phyloP scores from a whole-genome alignment of 257 asterid species.

The Knoxia roxburghii region DNA sequence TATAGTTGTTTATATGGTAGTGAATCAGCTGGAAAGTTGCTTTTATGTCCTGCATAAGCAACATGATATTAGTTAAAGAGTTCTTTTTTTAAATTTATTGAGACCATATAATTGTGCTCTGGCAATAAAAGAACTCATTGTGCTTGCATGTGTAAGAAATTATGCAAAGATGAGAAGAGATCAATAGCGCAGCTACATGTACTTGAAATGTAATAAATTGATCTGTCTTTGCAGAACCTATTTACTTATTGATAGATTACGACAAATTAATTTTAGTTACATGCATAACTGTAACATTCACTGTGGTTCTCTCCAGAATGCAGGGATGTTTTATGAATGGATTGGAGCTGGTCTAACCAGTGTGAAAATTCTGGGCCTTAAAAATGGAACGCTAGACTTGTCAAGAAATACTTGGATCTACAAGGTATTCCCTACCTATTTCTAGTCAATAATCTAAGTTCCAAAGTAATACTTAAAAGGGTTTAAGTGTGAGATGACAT shows the following conservation, averaged over 20 bases:
- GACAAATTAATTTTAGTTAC: neutral
- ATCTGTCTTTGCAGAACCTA: neutral
- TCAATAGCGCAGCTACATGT: neutral
- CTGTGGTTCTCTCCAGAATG: slow-evolving; percentile 55
- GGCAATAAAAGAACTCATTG: no score
- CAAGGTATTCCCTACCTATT: slow-evolving; percentile 43
- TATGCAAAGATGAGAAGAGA: no score
- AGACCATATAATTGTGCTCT: no score
- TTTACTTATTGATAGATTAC: neutral
- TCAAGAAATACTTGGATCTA: slow-evolving; percentile 60
- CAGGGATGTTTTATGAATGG: slow-evolving; percentile 87
- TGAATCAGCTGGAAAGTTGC: neutral
- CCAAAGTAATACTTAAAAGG: neutral
- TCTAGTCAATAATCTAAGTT: neutral
- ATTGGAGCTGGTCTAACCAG: slow-evolving; percentile 79
- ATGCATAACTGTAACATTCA: no score
- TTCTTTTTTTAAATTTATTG: no score
- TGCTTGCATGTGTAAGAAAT: no score
- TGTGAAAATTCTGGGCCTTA: slow-evolving; percentile 61
- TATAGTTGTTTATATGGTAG: neutral
- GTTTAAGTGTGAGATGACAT: neutral
- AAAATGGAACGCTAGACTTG: slow-evolving; percentile 59
- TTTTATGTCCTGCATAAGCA: no score
- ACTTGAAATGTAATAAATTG: slow-evolving; percentile 2
- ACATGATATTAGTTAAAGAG: no score